Base-by-base conservation (phyloP, 2,329 filamentous ascomycete genomes). In the Colletotrichum musae region DNA sequence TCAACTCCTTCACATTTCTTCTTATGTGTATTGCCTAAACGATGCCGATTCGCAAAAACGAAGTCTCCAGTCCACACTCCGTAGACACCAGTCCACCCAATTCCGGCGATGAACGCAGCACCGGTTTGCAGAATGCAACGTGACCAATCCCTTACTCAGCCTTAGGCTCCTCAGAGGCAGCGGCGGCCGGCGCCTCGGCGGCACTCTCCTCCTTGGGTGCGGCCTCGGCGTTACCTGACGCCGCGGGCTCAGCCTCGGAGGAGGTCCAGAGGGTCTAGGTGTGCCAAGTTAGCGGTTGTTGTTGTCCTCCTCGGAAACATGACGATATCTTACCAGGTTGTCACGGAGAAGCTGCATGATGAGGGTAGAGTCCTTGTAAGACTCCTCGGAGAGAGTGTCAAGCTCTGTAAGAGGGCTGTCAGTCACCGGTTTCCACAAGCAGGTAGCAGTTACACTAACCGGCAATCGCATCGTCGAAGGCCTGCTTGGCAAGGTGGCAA, bases 281-380 rank as follows among this genome's bases (percentile, higher is more conserved):
- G 64, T 21, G 16, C 5, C 1, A 4, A 28, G 73, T 83, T 75
- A 84, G 82, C 58, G 61, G 32, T 36, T 36, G 32, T 36, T 59
- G 9, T 39, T 16, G 21, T 41, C 21, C 51, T 59, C 15, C n/a
- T 3, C 12, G 59, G 4, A 39, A 32, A 13, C 3, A 1, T 18
- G 6, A 36, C 24, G 36, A 18, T 66, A 43, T 82, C 89, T 75
- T 88, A 97, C 94, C 82, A 98, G 83, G 90, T 98, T 98, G 88
- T 98, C 95, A 82, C 95, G 93, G 81, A 98, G 92, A 73, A 98
- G 93, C 88, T 98, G 95, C 95, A 98, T 98, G 86, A 98, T 98
- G 78, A 98, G 91, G 73, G 95, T 98, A 54, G 94, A 97, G 88
- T 98, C 95, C 91, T 97, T 97, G 93, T 98, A 98, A 90, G 94